phyloP scores from a whole-genome alignment of 768 basidiomycete genomes.

The Boletus tylopilopsis region DNA sequence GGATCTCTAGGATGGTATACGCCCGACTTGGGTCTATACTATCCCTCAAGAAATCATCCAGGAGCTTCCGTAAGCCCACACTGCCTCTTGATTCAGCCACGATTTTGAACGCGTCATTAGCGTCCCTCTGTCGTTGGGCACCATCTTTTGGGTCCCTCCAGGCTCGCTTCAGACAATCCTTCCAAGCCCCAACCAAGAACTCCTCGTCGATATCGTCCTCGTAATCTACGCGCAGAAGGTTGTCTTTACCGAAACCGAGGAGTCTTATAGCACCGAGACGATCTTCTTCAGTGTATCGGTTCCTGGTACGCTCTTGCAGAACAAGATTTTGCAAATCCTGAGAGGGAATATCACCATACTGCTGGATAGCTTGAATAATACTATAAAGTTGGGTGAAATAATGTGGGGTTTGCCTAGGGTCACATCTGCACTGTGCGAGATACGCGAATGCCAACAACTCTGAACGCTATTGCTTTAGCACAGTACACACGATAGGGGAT shows the following conservation, averaged over 20 bases:
- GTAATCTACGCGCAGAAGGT: slow-evolving; percentile 60
- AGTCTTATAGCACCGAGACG: slow-evolving; percentile 40
- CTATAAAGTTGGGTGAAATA: slow-evolving; percentile 61
- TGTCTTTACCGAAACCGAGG: slow-evolving; percentile 68
- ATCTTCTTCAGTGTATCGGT: slow-evolving; percentile 61
- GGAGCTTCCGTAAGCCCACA: slow-evolving; percentile 41
- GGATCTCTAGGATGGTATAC: slow-evolving; percentile 66
- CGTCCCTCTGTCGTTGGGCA: slow-evolving; percentile 43
- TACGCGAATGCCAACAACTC: slow-evolving; percentile 79
- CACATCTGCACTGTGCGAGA: slow-evolving; percentile 76
- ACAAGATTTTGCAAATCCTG: slow-evolving; percentile 54
- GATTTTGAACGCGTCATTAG: slow-evolving; percentile 67
- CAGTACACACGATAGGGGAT: background rate
- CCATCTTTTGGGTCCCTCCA: slow-evolving; percentile 46
- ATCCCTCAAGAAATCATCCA: slow-evolving; percentile 52
- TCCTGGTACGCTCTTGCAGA: slow-evolving; percentile 56
- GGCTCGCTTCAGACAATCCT: slow-evolving; percentile 50
- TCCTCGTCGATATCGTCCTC: slow-evolving; percentile 65
- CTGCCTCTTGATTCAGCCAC: slow-evolving; percentile 64
- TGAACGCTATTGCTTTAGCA: slow-evolving; percentile 26
- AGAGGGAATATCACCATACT: slow-evolving; percentile 44
- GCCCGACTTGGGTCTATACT: slow-evolving; percentile 69
- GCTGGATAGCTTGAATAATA: slow-evolving; percentile 49
- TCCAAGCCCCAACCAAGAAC: slow-evolving; percentile 72
- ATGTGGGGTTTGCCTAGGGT: slow-evolving; percentile 56